Percentiles rank a stretch among this genome's conserved stretches.
These are phyloP conservation scores for Scleroderma citrinum DNA, from an alignment of 768 basidiomycete genomes.

Conservation along the genomic window DNA sequence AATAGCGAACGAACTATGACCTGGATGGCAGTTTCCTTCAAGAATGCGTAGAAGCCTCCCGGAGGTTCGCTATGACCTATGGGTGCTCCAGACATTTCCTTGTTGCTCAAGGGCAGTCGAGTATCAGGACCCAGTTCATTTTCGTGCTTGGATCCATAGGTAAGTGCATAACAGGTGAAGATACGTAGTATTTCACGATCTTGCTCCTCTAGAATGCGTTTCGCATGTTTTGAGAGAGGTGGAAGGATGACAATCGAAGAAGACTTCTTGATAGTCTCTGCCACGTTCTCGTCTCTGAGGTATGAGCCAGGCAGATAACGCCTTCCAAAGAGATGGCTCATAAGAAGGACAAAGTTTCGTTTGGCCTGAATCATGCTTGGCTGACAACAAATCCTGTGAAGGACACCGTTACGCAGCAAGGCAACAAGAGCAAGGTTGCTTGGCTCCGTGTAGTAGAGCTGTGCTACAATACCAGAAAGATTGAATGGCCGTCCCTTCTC, in stretches of 20 bases:
- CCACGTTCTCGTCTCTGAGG: conserved; percentile 31
- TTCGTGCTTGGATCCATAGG: conserved; percentile 38
- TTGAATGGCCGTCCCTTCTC: conserved; percentile 51
- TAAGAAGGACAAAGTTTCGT: conserved; percentile 44
- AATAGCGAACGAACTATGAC: conserved; percentile 52
- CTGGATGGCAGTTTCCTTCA: conserved; percentile 33
- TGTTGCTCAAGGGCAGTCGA: conserved; percentile 44
- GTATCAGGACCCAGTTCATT: conserved; percentile 37
- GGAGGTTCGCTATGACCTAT: neutral
- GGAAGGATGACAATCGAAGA: conserved; percentile 56
- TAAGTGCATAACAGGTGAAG: conserved; percentile 51
- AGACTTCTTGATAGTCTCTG: conserved; percentile 35
- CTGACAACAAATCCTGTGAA: conserved; percentile 53
- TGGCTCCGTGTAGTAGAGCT: conserved; percentile 62
- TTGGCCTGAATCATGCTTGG: conserved; percentile 36
- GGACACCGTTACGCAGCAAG: conserved; percentile 49
- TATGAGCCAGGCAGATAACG: conserved; percentile 44
- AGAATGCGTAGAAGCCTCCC: conserved; percentile 30
- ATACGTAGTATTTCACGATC: conserved; percentile 44
- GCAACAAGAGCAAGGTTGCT: conserved; percentile 61
- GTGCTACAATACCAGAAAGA: conserved; percentile 47
- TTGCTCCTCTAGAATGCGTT: conserved; percentile 39
- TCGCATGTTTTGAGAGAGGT: conserved; percentile 36
- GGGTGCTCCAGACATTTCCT: conserved; percentile 15
- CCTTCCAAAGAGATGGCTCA: conserved; percentile 66